These are phyloP conservation scores for Ceratorhiza oryzae-sativae DNA, from an alignment of 1,284 basidiomycete genomes.

Conservation along the genomic window DNA sequence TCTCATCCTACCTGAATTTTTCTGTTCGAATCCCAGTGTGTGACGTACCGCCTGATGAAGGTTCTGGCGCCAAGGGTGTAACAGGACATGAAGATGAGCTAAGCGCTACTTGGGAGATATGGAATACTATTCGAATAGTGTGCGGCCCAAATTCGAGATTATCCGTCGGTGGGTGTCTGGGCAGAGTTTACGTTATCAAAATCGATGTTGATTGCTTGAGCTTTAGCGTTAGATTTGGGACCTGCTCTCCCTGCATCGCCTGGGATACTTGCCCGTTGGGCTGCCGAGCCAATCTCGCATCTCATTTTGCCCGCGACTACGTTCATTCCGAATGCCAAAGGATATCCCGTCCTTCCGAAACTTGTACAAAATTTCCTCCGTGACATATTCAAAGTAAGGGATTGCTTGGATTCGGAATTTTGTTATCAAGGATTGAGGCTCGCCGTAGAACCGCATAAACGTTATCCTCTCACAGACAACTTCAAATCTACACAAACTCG, in stretches of 20 bases:
- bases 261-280: slow-evolving; percentile 82
- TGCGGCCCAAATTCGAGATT: slow-evolving; percentile 88
- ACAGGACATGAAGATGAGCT: slow-evolving; percentile 63
- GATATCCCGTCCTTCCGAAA: slow-evolving; percentile 96
- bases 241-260: slow-evolving; percentile 81
- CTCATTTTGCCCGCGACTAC: slow-evolving; percentile 88
- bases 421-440: neutral
- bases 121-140: slow-evolving; percentile 90
- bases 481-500: slow-evolving; percentile 70
- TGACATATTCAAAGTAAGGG: slow-evolving; percentile 80
- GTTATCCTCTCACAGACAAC: slow-evolving; percentile 79
- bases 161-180: slow-evolving; percentile 69
- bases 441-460: slow-evolving; percentile 79
- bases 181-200: neutral
- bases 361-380: slow-evolving; percentile 87
- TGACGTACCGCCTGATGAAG: slow-evolving; percentile 52
- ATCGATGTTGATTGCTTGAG: neutral
- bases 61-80: slow-evolving; percentile 21
- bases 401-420: neutral
- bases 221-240: slow-evolving; percentile 84
- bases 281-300: slow-evolving; percentile 87
- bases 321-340: slow-evolving; percentile 96
- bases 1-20: slow-evolving; percentile 64
- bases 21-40: slow-evolving; percentile 87
- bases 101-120: slow-evolving; percentile 95